Evolutionary conservation across 73 alveolate species (phyloP), one percentile per base, ranked within the genome.

Genomic region (Paramecium bursaria): DNA sequence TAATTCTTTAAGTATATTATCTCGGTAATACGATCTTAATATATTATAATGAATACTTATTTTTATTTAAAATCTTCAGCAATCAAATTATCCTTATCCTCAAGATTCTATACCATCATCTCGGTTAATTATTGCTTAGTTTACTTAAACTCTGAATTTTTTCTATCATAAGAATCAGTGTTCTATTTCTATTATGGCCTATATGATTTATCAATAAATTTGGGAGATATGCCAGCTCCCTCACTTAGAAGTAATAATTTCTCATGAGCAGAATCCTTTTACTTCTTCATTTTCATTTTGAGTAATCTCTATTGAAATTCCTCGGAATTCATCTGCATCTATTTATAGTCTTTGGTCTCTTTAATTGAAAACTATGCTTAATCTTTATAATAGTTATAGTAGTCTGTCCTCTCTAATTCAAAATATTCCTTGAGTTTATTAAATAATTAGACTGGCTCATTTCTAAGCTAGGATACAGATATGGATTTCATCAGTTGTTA

Each of bases 81-180:
- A 42, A 25, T 42, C 44, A 67, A 35, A 39, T 67, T 57, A 67
- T 67, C 82, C 46, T 57, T 67, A 9, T 67, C 26, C 44, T 67
- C 82, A 47, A 67, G 82, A 67, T 67, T 67, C 14, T 44, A 19
- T 9, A 67, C 82, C 82, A 67, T 67, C 3, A 67, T 21, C 19
- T 67, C 82, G 42, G 17, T 67, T 3, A 67, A 42, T 67, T 67
- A 21, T 15, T 39, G 26, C 21, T 67, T 25, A 2, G 82, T 47
- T 10, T 7, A 13, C 13, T 42, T 31, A 67, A 30, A 67, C 44
- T 67, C 82, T 27, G 22, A 39, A 11, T 42, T 10, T 3, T 42
- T 2, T 42, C 82, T 67, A 10, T 19, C 6, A 2, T 4, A 17
- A 15, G 55, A 35, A 6, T 67, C 82, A 17, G 44, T 7, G 5